These are phyloP conservation scores for Cladosporium sp. DNA, from an alignment of 2,329 filamentous ascomycete genomes.

Conservation along the genomic window DNA sequence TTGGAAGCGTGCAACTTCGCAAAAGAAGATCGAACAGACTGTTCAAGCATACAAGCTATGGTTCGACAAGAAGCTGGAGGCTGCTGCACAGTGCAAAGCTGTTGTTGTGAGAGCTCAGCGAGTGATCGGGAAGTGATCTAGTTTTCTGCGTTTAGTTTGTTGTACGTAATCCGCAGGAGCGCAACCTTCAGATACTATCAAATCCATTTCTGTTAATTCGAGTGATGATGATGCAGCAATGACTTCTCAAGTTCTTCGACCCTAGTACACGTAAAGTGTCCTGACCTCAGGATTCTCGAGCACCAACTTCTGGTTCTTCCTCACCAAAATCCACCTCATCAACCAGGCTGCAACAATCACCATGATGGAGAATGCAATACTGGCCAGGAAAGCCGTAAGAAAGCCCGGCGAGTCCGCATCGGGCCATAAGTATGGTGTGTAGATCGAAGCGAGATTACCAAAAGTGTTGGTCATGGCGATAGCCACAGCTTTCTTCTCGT, in stretches of 20 bases:
- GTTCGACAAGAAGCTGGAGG: neutral
- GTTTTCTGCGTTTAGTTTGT: neutral
- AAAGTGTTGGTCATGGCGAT: conserved; percentile 48
- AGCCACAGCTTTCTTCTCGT: conserved; percentile 44
- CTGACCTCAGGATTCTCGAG: conserved; percentile 15
- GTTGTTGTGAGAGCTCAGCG: neutral
- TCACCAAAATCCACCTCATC: conserved; percentile 21
- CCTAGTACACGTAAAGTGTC: conserved; percentile 9
- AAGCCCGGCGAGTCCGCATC: conserved; percentile 29
- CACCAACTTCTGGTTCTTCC: conserved; percentile 22
- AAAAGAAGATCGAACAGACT: neutral
- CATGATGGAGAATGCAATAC: conserved; percentile 27
- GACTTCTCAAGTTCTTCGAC: no score
- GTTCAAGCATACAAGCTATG: neutral
- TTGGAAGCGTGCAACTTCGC: neutral
- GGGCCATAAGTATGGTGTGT: conserved; percentile 34
- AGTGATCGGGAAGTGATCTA: neutral
- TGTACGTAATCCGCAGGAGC: no score
- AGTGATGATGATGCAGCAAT: no score
- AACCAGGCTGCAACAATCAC: conserved; percentile 25
- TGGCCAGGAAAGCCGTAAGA: conserved; percentile 28
- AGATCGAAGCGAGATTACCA: conserved; percentile 43
- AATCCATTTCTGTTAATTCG: no score
- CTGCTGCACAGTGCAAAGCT: neutral
- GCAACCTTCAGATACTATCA: no score